Evolutionary conservation across 78 protist genomes (phyloP).

Genomic region (Creolimax fragrantissima): DNA sequence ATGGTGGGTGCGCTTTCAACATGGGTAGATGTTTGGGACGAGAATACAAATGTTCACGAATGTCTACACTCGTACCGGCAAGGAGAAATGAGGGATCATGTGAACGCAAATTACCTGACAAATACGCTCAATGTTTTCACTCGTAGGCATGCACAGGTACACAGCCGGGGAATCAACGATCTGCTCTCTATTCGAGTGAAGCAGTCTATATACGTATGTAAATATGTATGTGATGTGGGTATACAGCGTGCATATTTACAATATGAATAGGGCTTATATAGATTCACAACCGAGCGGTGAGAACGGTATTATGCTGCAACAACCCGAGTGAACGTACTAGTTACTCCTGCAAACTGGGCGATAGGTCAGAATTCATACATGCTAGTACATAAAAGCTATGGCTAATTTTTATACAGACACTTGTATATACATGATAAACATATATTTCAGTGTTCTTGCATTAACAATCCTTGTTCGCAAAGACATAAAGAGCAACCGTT

Average conservation of each 20-base stretch:
- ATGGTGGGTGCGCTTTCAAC: neutral
- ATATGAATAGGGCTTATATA: neutral
- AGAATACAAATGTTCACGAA: neutral
- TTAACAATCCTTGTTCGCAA: too few relatives aligned
- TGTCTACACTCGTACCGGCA: neutral
- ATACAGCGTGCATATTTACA: neutral
- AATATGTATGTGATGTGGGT: neutral
- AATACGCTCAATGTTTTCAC: constrained; percentile 60
- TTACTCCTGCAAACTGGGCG: too few relatives aligned
- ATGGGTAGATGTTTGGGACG: neutral
- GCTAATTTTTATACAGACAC: too few relatives aligned
- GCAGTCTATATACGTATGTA: constrained; percentile 10
- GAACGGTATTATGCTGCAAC: neutral
- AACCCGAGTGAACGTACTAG: neutral
- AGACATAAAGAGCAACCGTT: neutral
- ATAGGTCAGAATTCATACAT: too few relatives aligned
- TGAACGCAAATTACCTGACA: constrained; percentile 8
- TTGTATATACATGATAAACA: too few relatives aligned
- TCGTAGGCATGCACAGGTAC: constrained; percentile 80
- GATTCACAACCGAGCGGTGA: neutral
- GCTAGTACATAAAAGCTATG: too few relatives aligned
- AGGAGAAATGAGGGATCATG: neutral
- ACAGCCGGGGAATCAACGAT: constrained; percentile 83
- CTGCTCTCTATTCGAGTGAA: constrained; percentile 67
- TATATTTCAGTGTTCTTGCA: too few relatives aligned